phyloP scores from a whole-genome alignment of 2,329 filamentous ascomycete genomes.

The Eurotiales sp. region DNA sequence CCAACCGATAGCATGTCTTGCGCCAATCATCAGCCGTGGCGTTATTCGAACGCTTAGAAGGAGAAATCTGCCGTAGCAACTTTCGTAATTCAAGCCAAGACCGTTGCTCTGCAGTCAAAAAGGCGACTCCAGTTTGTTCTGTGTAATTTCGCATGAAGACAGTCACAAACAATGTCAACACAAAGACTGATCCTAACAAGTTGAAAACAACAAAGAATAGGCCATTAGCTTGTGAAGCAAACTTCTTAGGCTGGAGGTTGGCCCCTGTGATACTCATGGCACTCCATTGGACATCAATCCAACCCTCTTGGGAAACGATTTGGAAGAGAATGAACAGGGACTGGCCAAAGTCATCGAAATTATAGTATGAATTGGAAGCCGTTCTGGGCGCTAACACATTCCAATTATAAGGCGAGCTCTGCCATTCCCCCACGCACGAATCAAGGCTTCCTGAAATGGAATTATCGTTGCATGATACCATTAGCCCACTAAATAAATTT shows the following conservation, averaged over 20 bases:
- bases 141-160: constrained; percentile 99
- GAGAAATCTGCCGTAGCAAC: constrained; percentile 84
- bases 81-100: constrained; percentile 96
- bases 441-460: constrained; percentile 52
- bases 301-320: constrained; percentile 97
- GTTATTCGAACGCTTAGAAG: constrained; percentile 84
- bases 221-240: constrained; percentile 75
- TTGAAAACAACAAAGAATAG: constrained; percentile 97
- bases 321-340: constrained; percentile 96
- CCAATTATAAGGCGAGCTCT: constrained; percentile 77
- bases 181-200: constrained; percentile 90
- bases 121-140: constrained; percentile 95
- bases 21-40: constrained; percentile 75
- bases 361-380: constrained; percentile 77
- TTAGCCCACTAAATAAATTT: constrained; percentile 83
- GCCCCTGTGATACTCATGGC: constrained; percentile 76
- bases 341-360: constrained; percentile 92
- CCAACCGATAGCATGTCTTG: constrained; percentile 90
- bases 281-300: constrained; percentile 87
- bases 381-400: constrained; percentile 76
- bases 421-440: constrained; percentile 82
- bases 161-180: constrained; percentile 94
- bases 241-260: constrained; percentile 67
- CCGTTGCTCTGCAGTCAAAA: constrained; percentile 89
- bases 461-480: constrained; percentile 76